phyloP scores from a whole-genome alignment of 345 rosid genomes.

The Gossypium mustelinum region DNA sequence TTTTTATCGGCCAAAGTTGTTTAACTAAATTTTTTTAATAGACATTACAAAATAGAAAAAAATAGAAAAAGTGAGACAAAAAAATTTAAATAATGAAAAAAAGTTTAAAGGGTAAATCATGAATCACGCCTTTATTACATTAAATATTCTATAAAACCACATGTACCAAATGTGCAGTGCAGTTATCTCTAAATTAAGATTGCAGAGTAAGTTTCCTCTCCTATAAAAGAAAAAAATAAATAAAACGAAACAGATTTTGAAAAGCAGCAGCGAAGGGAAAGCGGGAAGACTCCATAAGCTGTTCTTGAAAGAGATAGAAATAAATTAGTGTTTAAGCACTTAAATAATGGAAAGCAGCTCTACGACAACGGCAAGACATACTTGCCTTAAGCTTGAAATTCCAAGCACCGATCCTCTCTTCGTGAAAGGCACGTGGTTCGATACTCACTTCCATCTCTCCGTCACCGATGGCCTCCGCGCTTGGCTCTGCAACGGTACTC shows the following conservation, averaged over 20 bases:
- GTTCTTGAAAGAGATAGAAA: conserved; percentile 7
- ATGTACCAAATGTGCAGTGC: no score
- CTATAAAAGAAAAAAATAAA: background rate
- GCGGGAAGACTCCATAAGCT: conserved; percentile 17
- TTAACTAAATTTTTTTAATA: no score
- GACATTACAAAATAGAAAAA: no score
- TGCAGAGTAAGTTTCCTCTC: no score
- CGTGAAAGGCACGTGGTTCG: conserved; percentile 67
- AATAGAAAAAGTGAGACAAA: no score
- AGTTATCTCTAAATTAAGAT: no score
- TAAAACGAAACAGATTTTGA: background rate
- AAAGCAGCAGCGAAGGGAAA: background rate
- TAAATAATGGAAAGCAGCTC: conserved; percentile 26
- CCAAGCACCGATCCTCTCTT: conserved; percentile 42
- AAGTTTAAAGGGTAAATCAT: no score
- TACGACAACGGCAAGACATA: conserved; percentile 40
- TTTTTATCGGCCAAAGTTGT: no score
- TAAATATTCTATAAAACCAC: no score
- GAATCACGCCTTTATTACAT: no score
- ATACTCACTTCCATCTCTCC: conserved; percentile 58
- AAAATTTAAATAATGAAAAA: no score
- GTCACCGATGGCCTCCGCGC: conserved; percentile 70
- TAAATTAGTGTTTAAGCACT: background rate
- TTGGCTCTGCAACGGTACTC: conserved; percentile 70
- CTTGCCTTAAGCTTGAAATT: conserved; percentile 65